These are phyloP conservation scores for Hypoxylon fuscum DNA, from an alignment of 495 filamentous ascomycete genomes.

Conservation along the genomic window DNA sequence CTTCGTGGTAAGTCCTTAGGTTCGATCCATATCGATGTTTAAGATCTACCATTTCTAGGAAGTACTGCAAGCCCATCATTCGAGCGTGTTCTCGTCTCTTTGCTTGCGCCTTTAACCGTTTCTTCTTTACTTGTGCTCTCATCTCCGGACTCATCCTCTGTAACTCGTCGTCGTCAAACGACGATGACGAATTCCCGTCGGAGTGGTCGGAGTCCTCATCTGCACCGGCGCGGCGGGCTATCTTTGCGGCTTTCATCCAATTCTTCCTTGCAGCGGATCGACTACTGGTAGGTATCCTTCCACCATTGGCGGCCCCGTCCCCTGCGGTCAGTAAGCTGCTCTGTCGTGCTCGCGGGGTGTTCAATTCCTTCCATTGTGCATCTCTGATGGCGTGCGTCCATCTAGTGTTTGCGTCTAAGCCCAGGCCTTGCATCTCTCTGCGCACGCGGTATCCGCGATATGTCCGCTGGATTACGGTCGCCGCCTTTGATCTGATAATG, in stretches of 20 bases:
- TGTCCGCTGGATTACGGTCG: constrained; percentile 67
- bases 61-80: constrained; percentile 89
- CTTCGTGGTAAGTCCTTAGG: constrained; percentile 80
- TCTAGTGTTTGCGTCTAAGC: constrained; percentile 70
- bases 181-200: constrained; percentile 40
- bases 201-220: constrained; percentile 61
- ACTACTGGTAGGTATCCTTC: constrained; percentile 33
- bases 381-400: constrained; percentile 76
- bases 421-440: constrained; percentile 69
- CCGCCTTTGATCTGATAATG: constrained; percentile 50
- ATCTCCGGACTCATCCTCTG: constrained; percentile 48
- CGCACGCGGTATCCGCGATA: constrained; percentile 77
- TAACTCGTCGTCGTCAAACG: constrained; percentile 44
- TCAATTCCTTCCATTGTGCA: constrained; percentile 67
- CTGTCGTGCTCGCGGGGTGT: constrained; percentile 54
- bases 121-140: constrained; percentile 47
- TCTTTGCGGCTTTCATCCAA: constrained; percentile 76
- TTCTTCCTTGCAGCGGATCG: constrained; percentile 63
- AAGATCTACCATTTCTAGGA: constrained; percentile 90
- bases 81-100: constrained; percentile 67
- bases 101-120: constrained; percentile 55
- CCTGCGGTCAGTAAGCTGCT: constrained; percentile 23
- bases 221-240: constrained; percentile 74
- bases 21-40: constrained; percentile 92
- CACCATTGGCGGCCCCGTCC: constrained; percentile 2